A percentile compares a stretch with the other conserved stretches of the same genome.
These are phyloP conservation scores for Aspergillus steynii DNA, from an alignment of 495 filamentous ascomycete species.

Conservation along the genomic window DNA sequence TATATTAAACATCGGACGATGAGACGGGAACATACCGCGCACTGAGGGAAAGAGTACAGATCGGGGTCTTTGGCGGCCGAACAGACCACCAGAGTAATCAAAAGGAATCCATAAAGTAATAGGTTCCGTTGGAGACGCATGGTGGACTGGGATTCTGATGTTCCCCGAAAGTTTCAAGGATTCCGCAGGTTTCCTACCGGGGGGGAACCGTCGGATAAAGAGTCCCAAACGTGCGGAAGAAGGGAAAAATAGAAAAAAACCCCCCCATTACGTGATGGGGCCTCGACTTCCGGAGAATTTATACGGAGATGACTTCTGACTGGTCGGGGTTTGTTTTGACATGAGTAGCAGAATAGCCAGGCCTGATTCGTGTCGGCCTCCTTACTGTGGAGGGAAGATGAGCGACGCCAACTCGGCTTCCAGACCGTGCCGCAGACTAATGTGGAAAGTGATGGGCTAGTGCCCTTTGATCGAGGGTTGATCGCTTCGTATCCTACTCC, in stretches of 20 bases:
- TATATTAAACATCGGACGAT: not conserved
- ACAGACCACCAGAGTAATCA: not conserved
- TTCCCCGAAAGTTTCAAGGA: not conserved
- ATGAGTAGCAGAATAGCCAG: not conserved
- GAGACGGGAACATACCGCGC: slow-evolving; percentile 9
- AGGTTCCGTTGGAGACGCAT: slow-evolving; percentile 1
- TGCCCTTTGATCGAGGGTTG: not conserved
- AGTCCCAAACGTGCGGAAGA: not conserved
- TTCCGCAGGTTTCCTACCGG: not conserved
- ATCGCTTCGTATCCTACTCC: not conserved
- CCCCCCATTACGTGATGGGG: not conserved
- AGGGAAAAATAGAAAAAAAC: not conserved
- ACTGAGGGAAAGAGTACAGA: slow-evolving; percentile 4
- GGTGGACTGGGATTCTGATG: not conserved
- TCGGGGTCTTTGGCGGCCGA: not conserved
- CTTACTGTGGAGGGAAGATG: not conserved
- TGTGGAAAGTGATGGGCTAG: not conserved
- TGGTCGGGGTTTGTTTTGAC: not conserved
- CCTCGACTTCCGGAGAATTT: not conserved
- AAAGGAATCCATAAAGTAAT: not conserved
- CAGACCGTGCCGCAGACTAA: not conserved
- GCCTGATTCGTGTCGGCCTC: not conserved
- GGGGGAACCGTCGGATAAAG: slow-evolving; percentile 1
- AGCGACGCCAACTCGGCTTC: not conserved
- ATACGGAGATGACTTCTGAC: too few relatives aligned